Base-by-base conservation (phyloP, 2,329 filamentous ascomycete species). In the Chlorencoelia australis region DNA sequence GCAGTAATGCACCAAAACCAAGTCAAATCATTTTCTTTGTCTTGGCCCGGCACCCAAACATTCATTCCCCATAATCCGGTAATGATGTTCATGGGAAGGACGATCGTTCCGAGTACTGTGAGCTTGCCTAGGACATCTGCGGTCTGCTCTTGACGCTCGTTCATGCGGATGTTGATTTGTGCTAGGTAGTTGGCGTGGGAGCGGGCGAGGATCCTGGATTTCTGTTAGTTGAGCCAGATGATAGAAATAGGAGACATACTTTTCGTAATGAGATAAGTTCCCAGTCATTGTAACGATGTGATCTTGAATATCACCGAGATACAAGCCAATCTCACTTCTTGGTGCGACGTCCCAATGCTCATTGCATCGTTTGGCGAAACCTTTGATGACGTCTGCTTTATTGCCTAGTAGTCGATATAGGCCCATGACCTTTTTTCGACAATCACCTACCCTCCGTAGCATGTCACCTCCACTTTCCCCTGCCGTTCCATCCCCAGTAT, bases 21-120 rank as follows among this genome's bases (percentile, higher is more conserved):
- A 16, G 64, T 66, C 34, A 89, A 62, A 51, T 82, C 82, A 11
- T 69, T 71, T 46, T 93, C 86, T 41, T 78, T 66, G 30, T 89
- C 81, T 59, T 96, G 89, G 2, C 91, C 91, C 0, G 91, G 91
- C 0, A 98, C 91, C 68, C 85, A 86, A 22, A 89, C 83, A 67
- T 98, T 98, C 89, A 96, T 96, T 34, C 89, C 91, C 88, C 89
- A 98, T 52, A 96, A 77, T 49, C 91, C 91, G 2, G 91, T 96
- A 53, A 98, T 89, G 56, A 98, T 94, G 58, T 98, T 98, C 88
- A 98, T 94, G 8, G 91, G 91, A 39, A 98, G 67, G 3, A 98
- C 89, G 49, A 98, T 96, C 5, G 91, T 98, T 46, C 91, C 91
- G 1, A 98, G 69, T 1, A 98, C 91, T 0, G 91, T 96, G 42